Conservation (phyloP, 2,329 filamentous ascomycete genomes). For the Penicillium sp. region DNA sequence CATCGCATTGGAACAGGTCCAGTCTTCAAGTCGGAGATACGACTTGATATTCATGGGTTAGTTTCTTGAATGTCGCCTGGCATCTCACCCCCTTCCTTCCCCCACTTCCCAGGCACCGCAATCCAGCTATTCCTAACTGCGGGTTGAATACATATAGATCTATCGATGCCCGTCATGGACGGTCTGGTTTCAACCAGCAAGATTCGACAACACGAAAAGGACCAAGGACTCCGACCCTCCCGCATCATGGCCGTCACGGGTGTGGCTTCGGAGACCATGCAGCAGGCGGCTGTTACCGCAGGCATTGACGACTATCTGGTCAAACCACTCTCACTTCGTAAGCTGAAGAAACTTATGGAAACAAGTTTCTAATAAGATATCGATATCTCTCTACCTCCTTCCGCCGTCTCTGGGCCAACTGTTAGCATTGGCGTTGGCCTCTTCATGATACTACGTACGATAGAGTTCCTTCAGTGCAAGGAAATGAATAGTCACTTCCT, state of each 20-base stretch:
- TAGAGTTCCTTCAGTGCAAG: background rate
- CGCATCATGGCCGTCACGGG: slow-evolving; percentile 34
- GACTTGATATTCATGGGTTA: slow-evolving; percentile 38
- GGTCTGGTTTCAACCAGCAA: slow-evolving; percentile 43
- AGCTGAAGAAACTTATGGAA: slow-evolving; percentile 31
- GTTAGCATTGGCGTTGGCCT: background rate
- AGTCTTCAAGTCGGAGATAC: slow-evolving; percentile 26
- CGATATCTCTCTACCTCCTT: background rate
- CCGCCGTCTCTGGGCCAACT: too few relatives aligned
- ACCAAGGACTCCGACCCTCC: slow-evolving; percentile 20
- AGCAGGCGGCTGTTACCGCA: slow-evolving; percentile 30
- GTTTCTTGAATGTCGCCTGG: background rate
- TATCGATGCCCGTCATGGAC: slow-evolving; percentile 46
- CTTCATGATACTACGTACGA: background rate
- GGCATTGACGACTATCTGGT: slow-evolving; percentile 34
- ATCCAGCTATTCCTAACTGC: background rate
- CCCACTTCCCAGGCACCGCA: too few relatives aligned
- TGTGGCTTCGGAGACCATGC: slow-evolving; percentile 32
- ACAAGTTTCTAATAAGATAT: background rate
- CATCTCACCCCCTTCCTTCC: background rate
- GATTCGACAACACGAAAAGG: slow-evolving; percentile 38
- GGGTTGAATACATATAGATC: slow-evolving; percentile 30
- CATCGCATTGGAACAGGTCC: slow-evolving; percentile 38
- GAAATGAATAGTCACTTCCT: background rate
- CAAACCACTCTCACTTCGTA: slow-evolving; percentile 32